Evolutionary conservation across 495 filamentous ascomycete genomes (phyloP).

Genomic region (Penicillium flavigenum): DNA sequence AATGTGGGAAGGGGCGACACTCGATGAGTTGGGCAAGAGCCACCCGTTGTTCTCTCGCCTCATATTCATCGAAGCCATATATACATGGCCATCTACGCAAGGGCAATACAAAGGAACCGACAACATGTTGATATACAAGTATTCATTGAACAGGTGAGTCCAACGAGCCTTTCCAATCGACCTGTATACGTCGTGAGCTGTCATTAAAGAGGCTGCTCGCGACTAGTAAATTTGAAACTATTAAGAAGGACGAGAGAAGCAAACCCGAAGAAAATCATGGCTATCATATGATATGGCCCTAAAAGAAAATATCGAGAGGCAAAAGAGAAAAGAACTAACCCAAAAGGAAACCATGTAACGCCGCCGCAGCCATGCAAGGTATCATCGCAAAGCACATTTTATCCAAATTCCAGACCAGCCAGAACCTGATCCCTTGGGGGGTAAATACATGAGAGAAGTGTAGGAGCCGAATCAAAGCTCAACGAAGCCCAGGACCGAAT

Average conservation of each 20-base stretch:
- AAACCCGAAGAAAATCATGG: constrained; percentile 1
- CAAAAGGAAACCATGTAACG: constrained; percentile 2
- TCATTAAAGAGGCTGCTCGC: background rate
- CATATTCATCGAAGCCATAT: background rate
- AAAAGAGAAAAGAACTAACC: background rate
- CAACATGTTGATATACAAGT: background rate
- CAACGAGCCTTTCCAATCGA: background rate
- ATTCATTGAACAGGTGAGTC: background rate
- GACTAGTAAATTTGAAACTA: background rate
- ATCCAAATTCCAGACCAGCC: constrained; percentile 1
- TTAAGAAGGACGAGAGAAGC: background rate
- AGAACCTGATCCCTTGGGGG: background rate
- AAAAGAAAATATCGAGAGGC: background rate
- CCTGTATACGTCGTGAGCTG: background rate
- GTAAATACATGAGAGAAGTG: background rate
- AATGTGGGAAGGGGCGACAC: background rate
- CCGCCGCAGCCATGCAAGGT: constrained; percentile 13
- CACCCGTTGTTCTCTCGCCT: background rate
- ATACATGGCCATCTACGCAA: background rate
- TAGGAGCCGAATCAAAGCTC: background rate
- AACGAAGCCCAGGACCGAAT: background rate
- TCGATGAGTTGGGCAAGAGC: background rate
- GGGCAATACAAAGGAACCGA: background rate
- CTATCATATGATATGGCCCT: constrained; percentile 10
- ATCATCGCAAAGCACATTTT: constrained; percentile 16